Evolutionary conservation across 2,329 filamentous ascomycete genomes (phyloP).

Genomic region (Hypoxylon sp.): DNA sequence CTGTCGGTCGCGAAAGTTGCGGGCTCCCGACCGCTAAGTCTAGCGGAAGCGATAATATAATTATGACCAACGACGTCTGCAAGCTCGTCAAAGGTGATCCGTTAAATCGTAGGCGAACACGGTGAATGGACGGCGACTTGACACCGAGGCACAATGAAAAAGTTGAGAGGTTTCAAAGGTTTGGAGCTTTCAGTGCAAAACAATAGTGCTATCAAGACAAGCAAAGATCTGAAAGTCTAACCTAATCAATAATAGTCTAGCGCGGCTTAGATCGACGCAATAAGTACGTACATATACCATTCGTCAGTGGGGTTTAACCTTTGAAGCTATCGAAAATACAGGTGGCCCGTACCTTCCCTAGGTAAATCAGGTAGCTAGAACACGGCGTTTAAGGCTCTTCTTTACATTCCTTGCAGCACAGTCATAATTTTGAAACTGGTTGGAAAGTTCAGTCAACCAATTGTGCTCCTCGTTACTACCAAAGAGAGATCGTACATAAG

Average conservation of each 20-base stretch:
- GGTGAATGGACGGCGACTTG: neutral
- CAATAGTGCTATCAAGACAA: conserved; percentile 30
- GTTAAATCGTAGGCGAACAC: neutral
- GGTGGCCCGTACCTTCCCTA: too few species aligned
- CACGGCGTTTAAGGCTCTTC: neutral
- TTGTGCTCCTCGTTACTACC: neutral
- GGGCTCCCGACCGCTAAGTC: neutral
- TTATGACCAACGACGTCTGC: neutral
- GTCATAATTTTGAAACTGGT: neutral
- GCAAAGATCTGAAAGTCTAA: conserved; percentile 19
- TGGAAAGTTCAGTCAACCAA: neutral
- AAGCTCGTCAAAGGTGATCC: conserved; percentile 5
- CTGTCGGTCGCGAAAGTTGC: neutral
- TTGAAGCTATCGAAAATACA: neutral
- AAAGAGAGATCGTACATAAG: neutral
- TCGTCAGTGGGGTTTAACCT: neutral
- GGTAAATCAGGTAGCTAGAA: neutral
- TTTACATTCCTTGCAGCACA: neutral
- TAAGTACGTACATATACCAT: neutral
- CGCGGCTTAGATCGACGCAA: conserved; percentile 27
- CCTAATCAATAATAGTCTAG: conserved; percentile 26
- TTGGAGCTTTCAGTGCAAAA: conserved; percentile 36
- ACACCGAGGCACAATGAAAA: conserved; percentile 28
- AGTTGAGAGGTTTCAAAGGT: conserved; percentile 31
- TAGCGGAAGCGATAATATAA: neutral